Evolutionary conservation across 768 basidiomycete genomes (phyloP).

Genomic region (Russula virescens): DNA sequence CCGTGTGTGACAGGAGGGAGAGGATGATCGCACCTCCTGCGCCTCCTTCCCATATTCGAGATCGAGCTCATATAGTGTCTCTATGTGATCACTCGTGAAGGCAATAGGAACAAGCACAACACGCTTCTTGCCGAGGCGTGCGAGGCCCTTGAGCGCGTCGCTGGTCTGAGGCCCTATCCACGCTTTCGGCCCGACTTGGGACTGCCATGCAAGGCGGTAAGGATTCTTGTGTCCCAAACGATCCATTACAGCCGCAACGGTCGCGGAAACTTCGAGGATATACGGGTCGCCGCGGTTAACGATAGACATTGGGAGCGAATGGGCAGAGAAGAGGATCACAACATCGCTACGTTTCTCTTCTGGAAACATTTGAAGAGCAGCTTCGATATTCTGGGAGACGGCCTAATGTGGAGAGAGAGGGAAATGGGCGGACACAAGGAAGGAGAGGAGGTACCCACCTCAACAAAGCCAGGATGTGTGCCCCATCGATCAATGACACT

Average conservation of each 20-base stretch:
- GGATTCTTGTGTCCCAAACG: slow-evolving; percentile 75
- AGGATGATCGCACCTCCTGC: slow-evolving; percentile 57
- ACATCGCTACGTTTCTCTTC: slow-evolving; percentile 62
- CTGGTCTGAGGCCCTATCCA: slow-evolving; percentile 98
- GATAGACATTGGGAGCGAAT: slow-evolving; percentile 96
- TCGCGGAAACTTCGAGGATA: slow-evolving; percentile 88
- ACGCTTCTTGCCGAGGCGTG: slow-evolving; percentile 68
- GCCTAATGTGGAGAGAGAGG: slow-evolving; percentile 46
- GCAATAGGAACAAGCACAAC: slow-evolving; percentile 90
- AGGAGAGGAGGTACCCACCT: slow-evolving; percentile 48
- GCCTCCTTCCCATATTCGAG: slow-evolving; percentile 91
- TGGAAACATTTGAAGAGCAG: slow-evolving; percentile 74
- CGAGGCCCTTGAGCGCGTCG: slow-evolving; percentile 84
- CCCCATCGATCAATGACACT: slow-evolving; percentile 99
- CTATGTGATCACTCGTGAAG: slow-evolving; percentile 98
- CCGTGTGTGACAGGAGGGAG: not conserved
- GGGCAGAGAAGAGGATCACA: slow-evolving; percentile 92
- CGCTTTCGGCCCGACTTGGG: slow-evolving; percentile 91
- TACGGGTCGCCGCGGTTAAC: slow-evolving; percentile 99
- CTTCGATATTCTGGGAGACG: slow-evolving; percentile 82
- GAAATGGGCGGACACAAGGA: slow-evolving; percentile 3
- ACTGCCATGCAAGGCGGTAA: slow-evolving; percentile 96
- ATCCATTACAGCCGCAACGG: slow-evolving; percentile 91
- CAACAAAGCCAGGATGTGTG: slow-evolving; percentile 88
- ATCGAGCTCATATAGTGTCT: slow-evolving; percentile 96